Evolutionary conservation across 2,329 filamentous ascomycete species (phyloP).

Genomic region (Graphilbum ipis-grandicollis): DNA sequence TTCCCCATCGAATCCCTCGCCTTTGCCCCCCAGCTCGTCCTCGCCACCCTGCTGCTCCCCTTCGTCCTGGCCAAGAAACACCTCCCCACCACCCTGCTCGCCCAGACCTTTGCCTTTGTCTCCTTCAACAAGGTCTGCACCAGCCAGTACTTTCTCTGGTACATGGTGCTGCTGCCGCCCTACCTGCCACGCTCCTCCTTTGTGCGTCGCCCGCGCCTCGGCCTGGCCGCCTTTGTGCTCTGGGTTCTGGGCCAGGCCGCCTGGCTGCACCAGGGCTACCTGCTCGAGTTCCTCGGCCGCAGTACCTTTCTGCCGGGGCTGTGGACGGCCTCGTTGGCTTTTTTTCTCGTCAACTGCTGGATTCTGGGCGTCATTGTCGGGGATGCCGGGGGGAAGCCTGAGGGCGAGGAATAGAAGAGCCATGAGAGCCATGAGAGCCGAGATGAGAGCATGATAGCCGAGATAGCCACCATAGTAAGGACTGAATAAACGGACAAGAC

Average conservation of each 20-base stretch:
- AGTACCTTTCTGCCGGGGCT: conserved; percentile 78
- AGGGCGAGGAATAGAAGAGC: conserved; percentile 1
- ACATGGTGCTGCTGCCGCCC: conserved; percentile 81
- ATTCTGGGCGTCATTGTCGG: conserved; percentile 64
- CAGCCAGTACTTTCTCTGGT: conserved; percentile 99
- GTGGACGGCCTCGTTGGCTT: conserved; percentile 56
- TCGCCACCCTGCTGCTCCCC: conserved; percentile 56
- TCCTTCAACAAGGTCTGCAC: conserved; percentile 99
- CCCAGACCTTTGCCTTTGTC: conserved; percentile 93
- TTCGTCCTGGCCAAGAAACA: conserved; percentile 64
- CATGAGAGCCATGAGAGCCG: too few relatives aligned
- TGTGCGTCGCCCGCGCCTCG: conserved; percentile 39
- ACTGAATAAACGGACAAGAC: too few relatives aligned
- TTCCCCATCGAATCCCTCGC: conserved; percentile 57
- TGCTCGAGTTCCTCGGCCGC: conserved; percentile 60
- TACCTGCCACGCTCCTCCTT: conserved; percentile 73
- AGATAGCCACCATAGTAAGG: too few relatives aligned
- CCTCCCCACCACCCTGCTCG: conserved; percentile 70
- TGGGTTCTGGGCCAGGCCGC: conserved; percentile 64
- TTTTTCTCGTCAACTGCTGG: conserved; percentile 78
- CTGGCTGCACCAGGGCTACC: conserved; percentile 62
- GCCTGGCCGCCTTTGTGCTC: conserved; percentile 44
- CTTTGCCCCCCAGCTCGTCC: conserved; percentile 72
- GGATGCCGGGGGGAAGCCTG: conserved; percentile 27
- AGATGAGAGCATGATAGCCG: too few relatives aligned